A percentile compares a stretch with the other conserved stretches of the same genome.
phyloP scores from a whole-genome alignment of 2,329 filamentous ascomycete species.

The Sclerotiophoma versabilis region DNA sequence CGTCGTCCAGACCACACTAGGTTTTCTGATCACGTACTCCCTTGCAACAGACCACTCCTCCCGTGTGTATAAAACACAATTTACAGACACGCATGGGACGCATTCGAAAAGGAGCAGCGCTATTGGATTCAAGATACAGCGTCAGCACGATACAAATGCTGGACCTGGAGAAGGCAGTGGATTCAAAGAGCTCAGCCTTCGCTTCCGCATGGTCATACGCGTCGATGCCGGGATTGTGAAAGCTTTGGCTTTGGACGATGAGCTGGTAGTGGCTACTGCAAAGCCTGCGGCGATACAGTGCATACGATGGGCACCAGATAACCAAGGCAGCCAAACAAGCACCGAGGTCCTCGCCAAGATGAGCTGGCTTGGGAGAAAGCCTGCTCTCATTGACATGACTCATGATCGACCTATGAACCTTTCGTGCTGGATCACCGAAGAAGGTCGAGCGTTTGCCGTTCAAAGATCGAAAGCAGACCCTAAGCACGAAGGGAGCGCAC shows the following conservation, averaged over 20 bases:
- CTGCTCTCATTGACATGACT: slow-evolving; percentile 81
- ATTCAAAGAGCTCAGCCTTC: slow-evolving; percentile 84
- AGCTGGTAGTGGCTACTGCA: slow-evolving; percentile 87
- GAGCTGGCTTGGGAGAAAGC: slow-evolving; percentile 82
- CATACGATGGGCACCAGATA: slow-evolving; percentile 91
- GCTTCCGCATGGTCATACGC: slow-evolving; percentile 97
- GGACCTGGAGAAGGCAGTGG: slow-evolving; percentile 83
- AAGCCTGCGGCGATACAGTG: slow-evolving; percentile 96
- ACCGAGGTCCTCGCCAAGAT: slow-evolving; percentile 90
- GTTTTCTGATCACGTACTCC: slow-evolving; percentile 94
- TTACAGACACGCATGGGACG: slow-evolving; percentile 61
- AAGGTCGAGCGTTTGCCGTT: slow-evolving; percentile 89
- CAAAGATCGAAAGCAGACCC: slow-evolving; percentile 64
- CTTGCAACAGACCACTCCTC: slow-evolving; percentile 83
- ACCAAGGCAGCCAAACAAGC: slow-evolving; percentile 80
- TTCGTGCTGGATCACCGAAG: slow-evolving; percentile 87
- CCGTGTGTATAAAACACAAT: slow-evolving; percentile 83
- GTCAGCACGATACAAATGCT: slow-evolving; percentile 49
- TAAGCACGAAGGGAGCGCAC: slow-evolving; percentile 53
- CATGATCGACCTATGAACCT: slow-evolving; percentile 97
- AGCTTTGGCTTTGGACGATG: slow-evolving; percentile 87
- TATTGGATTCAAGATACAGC: slow-evolving; percentile 48
- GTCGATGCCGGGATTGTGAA: slow-evolving; percentile 93
- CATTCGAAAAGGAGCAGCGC: slow-evolving; percentile 60
- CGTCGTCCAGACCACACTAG: slow-evolving; percentile 83